Percentiles rank a stretch among this genome's conserved stretches.
Conservation (phyloP, 768 basidiomycete genomes). For the Podaxis carcinomalis region DNA sequence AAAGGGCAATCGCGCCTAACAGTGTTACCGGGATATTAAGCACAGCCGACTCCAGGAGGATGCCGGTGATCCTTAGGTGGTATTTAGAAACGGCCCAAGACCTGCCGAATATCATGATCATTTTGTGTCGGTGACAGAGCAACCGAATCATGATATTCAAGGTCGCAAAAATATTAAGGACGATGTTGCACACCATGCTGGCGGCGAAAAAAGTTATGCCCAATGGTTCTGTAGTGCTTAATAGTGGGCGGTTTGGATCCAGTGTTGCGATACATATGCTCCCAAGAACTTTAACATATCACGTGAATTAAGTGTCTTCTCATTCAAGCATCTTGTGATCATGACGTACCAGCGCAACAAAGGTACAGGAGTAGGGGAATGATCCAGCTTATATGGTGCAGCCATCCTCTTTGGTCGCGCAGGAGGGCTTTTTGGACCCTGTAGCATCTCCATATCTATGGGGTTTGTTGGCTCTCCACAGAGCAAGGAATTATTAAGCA, state of each 20-base stretch:
- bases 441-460: slow-evolving; percentile 1
- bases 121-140: background rate
- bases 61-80: background rate
- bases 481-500: background rate
- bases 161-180: background rate
- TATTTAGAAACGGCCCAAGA: background rate
- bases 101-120: background rate
- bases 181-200: background rate
- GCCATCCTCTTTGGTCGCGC: background rate
- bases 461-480: too few species aligned
- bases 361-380: background rate
- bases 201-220: background rate
- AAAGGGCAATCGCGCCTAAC: background rate
- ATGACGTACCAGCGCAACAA: background rate
- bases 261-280: background rate
- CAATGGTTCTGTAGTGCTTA: background rate
- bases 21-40: background rate
- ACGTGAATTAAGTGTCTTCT: background rate
- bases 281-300: background rate
- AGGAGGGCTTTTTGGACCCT: background rate
- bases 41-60: background rate
- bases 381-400: background rate
- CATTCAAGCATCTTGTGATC: background rate
- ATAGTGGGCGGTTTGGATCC: background rate
- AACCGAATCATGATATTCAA: background rate